Percentiles rank a stretch among this genome's conserved stretches.
Conservation (phyloP, 192 early-diverging fungal genomes). For the Mortierella claussenii region DNA sequence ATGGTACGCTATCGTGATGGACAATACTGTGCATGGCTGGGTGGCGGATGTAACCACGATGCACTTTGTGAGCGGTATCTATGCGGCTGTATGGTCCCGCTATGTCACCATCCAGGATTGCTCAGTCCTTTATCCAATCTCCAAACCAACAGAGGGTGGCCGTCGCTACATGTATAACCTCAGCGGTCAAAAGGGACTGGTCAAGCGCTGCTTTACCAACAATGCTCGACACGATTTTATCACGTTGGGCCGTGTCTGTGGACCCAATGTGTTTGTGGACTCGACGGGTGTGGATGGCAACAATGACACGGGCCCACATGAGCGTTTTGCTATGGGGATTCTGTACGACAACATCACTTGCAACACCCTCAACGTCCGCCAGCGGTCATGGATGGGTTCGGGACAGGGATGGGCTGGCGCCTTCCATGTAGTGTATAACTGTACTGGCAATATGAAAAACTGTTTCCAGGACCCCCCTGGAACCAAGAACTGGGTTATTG, state of each 20-base stretch:
- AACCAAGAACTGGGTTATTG: conserved; percentile 30
- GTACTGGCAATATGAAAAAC: conserved; percentile 17
- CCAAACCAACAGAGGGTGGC: conserved; percentile 39
- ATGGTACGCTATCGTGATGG: conserved; percentile 42
- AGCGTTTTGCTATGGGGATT: conserved; percentile 46
- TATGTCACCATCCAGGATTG: conserved; percentile 51
- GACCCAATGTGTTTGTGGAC: conserved; percentile 47
- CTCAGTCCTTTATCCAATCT: conserved; percentile 41
- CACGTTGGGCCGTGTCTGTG: conserved; percentile 39
- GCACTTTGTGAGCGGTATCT: conserved; percentile 45
- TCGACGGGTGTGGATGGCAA: conserved; percentile 42
- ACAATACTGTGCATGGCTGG: conserved; percentile 38
- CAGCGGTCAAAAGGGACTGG: conserved; percentile 49
- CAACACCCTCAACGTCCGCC: conserved; percentile 30
- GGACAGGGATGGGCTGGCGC: conserved; percentile 51
- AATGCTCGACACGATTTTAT: conserved; percentile 47
- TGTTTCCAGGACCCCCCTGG: conserved; percentile 48
- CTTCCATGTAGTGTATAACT: conserved; percentile 49
- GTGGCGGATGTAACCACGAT: conserved; percentile 45
- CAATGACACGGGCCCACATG: conserved; percentile 47
- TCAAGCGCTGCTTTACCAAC: conserved; percentile 46
- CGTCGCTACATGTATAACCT: conserved; percentile 52
- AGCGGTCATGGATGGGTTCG: conserved; percentile 48
- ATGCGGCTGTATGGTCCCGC: conserved; percentile 27
- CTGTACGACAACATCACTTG: conserved; percentile 48